Percentiles rank a stretch among this genome's conserved stretches.
These are phyloP conservation scores for Orbilia blumenaviensis DNA, from an alignment of 2,329 filamentous ascomycete species.

Conservation along the genomic window DNA sequence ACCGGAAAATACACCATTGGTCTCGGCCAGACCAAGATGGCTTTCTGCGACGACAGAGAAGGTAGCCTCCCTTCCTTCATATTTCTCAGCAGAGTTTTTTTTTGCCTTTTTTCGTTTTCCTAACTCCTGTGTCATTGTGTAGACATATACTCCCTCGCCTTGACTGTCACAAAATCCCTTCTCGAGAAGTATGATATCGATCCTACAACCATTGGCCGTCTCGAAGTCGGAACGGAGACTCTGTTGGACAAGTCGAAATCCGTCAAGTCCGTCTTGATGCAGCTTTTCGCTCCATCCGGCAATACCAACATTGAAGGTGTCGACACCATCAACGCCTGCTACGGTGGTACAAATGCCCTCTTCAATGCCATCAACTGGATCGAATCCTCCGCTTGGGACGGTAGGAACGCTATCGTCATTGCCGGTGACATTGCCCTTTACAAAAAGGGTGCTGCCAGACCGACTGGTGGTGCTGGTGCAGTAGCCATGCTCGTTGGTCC, in stretches of 20 bases:
- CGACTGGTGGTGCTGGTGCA: slow-evolving; percentile 80
- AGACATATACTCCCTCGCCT: slow-evolving; percentile 88
- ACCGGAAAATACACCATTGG: slow-evolving; percentile 89
- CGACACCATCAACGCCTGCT: slow-evolving; percentile 85
- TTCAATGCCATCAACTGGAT: slow-evolving; percentile 87
- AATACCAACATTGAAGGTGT: slow-evolving; percentile 86
- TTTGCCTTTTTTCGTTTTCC: too few species aligned
- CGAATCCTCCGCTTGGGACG: slow-evolving; percentile 87
- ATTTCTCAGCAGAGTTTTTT: not conserved
- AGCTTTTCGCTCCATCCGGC: slow-evolving; percentile 75
- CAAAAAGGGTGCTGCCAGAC: slow-evolving; percentile 81
- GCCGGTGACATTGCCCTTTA: slow-evolving; percentile 86
- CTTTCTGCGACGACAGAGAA: slow-evolving; percentile 89
- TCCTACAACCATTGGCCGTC: slow-evolving; percentile 76
- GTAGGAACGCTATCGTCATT: slow-evolving; percentile 80
- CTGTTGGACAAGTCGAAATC: slow-evolving; percentile 90
- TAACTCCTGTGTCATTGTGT: not conserved
- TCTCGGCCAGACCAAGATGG: slow-evolving; percentile 90
- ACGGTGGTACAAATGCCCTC: slow-evolving; percentile 83
- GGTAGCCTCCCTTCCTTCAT: slow-evolving; percentile 64
- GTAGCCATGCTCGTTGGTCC: slow-evolving; percentile 83
- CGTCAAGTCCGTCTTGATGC: slow-evolving; percentile 87
- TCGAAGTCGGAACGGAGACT: slow-evolving; percentile 87
- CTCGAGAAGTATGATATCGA: slow-evolving; percentile 86
- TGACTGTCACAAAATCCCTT: slow-evolving; percentile 80